Evolutionary conservation across 2,329 filamentous ascomycete species (phyloP), one percentile per base, ranked within the genome.

Genomic region (Sporothrix inflata): DNA sequence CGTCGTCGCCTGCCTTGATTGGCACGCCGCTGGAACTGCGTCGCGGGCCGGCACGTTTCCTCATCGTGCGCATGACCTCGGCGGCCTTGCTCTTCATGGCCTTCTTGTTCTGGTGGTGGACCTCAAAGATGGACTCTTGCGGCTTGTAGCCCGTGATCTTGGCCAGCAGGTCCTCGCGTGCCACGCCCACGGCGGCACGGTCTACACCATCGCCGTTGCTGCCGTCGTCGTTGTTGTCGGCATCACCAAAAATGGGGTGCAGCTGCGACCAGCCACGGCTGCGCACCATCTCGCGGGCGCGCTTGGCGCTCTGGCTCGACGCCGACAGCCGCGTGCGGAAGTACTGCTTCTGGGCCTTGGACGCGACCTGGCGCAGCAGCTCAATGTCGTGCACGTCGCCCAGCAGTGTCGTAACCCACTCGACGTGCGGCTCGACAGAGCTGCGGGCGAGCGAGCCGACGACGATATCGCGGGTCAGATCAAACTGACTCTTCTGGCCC

Each of bases 71-170:
- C 89, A 96, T 93, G 42, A 95, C 85, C 74, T 94, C 91, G 1
- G 91, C 91, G 7, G 92, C 91, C 78, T 91, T 90, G 66, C 83
- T 85, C 49, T 84, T 85, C 1, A 84, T 85, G 2, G 82, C 85
- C 75, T 92, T 91, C 51, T 90, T 91, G 74, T 90, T 88, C 76
- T 91, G 89, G 14, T 78, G 75, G 7, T 92, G 92, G 74, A 98
- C 91, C 81, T 99, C 96, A 77, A 99, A 99, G n/a, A 99, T 93
- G 0, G 95, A 98, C 81, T 99, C 96, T 57, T 91, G 86, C 0
- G 97, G 96, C 76, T 93, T 89, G 83, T 96, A 99, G 1, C 92
- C 91, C 77, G 93, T 94, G 72, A 99, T 93, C 73, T 91, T 89
- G 42, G 94, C 93, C 40, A 99, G 85, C 93, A 99, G 97, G 68